Percentiles rank a stretch among this genome's conserved stretches.
phyloP scores from a whole-genome alignment of 2,329 filamentous ascomycete genomes.

The Rosellinia necatrix region DNA sequence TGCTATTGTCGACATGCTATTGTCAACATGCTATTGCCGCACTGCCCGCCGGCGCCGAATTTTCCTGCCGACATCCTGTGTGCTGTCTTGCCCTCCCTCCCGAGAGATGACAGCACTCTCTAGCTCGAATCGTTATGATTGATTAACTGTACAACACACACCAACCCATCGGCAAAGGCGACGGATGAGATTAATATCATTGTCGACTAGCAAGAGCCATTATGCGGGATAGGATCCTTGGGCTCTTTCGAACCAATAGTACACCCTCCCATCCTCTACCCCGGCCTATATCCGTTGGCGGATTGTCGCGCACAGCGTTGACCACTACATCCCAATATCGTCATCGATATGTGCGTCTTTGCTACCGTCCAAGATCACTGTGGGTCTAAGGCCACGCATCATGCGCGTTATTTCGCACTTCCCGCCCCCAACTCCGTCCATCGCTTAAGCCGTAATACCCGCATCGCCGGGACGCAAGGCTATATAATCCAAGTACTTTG shows the following conservation, averaged over 20 bases:
- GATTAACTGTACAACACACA: conserved; percentile 19
- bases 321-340: background rate
- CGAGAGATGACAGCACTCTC: conserved; percentile 12
- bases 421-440: background rate
- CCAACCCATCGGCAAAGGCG: conserved; percentile 6
- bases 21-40: too few species aligned
- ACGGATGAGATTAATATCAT: conserved; percentile 9
- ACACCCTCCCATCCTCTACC: background rate
- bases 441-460: conserved; percentile 5
- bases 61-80: conserved; percentile 13
- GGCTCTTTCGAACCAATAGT: background rate
- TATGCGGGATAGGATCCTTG: conserved; percentile 10
- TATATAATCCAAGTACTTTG: conserved; percentile 21
- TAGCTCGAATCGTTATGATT: conserved; percentile 19
- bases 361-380: background rate
- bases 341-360: background rate
- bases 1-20: too few species aligned
- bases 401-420: conserved; percentile 6
- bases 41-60: conserved; percentile 10
- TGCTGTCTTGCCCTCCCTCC: conserved; percentile 27
- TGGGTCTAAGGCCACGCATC: background rate
- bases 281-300: background rate
- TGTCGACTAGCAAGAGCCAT: conserved; percentile 2
- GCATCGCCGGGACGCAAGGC: conserved; percentile 17
- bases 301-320: background rate